Base-by-base conservation (phyloP, 305 asterid genomes). In the Coffea humblotiana region DNA sequence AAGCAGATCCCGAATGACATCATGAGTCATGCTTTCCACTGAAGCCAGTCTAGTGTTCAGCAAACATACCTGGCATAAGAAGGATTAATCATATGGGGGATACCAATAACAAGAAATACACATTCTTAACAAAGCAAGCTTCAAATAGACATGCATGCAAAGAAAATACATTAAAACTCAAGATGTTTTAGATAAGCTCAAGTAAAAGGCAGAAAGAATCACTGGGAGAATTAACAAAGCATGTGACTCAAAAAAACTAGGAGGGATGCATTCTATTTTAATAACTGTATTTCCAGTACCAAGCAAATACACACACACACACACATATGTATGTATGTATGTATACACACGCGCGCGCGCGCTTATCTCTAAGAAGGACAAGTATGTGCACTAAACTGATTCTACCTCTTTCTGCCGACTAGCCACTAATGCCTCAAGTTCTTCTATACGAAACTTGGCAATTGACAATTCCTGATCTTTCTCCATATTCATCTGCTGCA, bases 11-110 rank as follows among this genome's bases (percentile, higher is more conserved):
- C 97, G 93, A 81, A 94, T 94, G 81, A 93, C 97, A 87, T 94
- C 98, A 80, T 94, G 98, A 68, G 98, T 94, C 98, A 94, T 94
- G 89, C 88, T 94, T 86, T 94, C 98, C 52, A 95, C 87, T 77
- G 93, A 85, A 70, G 97, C 97, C 85, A 94, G 88, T 87, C 92
- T 91, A 43, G 96, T 83, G 66, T 90, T 93, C 85, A 94, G 87
- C 82, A 90, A 79, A 83, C 94, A 90, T 76, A 92, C 91, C 98
- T 94, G 90, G 82, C 71, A 68, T 72, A 84, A 69, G 45, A 80
- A 65, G 51, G 72, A 80, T 49, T 64, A 23, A 43, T 75, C 35
- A 56, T 23, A 60, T 40, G 27, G 32, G 32, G 25, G 25, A 25
- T 63, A 63, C 35, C 68, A 63, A 23, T n/a, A 63, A 4, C 15